Conservation (phyloP, 768 basidiomycete genomes). For the Leccinum uliginosum region DNA sequence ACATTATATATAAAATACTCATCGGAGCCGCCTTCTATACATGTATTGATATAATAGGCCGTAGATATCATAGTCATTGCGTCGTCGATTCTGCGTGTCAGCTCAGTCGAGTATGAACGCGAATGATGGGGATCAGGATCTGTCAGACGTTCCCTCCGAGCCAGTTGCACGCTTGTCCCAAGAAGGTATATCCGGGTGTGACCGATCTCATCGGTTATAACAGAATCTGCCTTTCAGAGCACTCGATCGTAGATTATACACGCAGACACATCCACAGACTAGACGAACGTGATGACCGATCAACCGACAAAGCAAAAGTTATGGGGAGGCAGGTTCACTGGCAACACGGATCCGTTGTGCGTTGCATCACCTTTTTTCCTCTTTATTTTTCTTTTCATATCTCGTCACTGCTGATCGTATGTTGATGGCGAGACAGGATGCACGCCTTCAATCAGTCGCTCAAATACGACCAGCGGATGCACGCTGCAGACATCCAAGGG, state of each 20-base stretch:
- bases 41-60: conserved; percentile 1
- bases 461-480: conserved; percentile 92
- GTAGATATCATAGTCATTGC: neutral
- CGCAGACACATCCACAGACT: neutral
- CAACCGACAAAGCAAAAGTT: conserved; percentile 64
- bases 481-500: conserved; percentile 84
- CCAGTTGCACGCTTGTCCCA: neutral
- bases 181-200: neutral
- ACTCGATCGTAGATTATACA: neutral
- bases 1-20: neutral
- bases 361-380: neutral
- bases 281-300: conserved; percentile 29
- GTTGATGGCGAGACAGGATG: conserved; percentile 57
- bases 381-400: neutral
- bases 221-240: neutral
- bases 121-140: neutral
- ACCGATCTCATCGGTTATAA: neutral
- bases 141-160: neutral
- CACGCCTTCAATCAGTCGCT: conserved; percentile 97
- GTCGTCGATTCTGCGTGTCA: neutral
- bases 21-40: neutral
- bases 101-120: neutral
- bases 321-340: conserved; percentile 88
- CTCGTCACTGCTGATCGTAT: too few species aligned
- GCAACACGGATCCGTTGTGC: conserved; percentile 65